These are phyloP conservation scores for Magnolia officinalis DNA, from an alignment of 164 flowering plant species.

Conservation along the genomic window DNA sequence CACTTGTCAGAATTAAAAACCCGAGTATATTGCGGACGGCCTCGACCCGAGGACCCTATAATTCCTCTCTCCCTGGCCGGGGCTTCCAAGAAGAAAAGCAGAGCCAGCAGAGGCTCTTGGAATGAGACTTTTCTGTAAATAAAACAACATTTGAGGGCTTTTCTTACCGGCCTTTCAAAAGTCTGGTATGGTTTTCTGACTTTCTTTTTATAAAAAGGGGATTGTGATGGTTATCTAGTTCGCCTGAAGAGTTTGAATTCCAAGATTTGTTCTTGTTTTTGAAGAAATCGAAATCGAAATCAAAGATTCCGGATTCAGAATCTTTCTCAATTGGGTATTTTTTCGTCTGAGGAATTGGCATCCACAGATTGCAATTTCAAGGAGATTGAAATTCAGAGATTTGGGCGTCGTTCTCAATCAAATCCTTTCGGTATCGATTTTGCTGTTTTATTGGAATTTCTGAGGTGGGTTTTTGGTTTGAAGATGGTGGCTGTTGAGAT, in stretches of 20 bases:
- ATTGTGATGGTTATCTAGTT: neutral
- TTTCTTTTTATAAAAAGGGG: neutral
- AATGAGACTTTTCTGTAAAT: neutral
- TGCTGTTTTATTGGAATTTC: neutral
- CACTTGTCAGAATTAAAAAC: too few species aligned
- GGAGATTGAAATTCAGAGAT: too few species aligned
- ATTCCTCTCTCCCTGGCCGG: too few species aligned
- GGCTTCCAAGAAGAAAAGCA: too few species aligned
- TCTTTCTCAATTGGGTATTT: neutral
- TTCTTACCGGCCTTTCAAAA: neutral
- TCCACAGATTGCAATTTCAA: too few species aligned
- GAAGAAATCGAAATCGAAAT: too few species aligned
- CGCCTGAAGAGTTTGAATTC: neutral
- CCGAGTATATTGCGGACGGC: too few species aligned
- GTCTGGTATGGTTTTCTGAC: neutral
- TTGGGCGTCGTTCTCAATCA: too few species aligned
- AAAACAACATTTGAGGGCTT: neutral
- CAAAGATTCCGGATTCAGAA: neutral
- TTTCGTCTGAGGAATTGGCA: neutral
- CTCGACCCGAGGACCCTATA: too few species aligned
- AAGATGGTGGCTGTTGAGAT: slow-evolving; percentile 11
- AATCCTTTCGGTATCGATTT: neutral
- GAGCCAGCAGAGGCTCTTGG: too few species aligned
- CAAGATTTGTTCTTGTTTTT: neutral
- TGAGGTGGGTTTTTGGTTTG: neutral